A percentile compares a stretch with the other conserved stretches of the same genome.
Conservation (phyloP, 2,329 filamentous ascomycete species). For the Periconia macrospinosa region DNA sequence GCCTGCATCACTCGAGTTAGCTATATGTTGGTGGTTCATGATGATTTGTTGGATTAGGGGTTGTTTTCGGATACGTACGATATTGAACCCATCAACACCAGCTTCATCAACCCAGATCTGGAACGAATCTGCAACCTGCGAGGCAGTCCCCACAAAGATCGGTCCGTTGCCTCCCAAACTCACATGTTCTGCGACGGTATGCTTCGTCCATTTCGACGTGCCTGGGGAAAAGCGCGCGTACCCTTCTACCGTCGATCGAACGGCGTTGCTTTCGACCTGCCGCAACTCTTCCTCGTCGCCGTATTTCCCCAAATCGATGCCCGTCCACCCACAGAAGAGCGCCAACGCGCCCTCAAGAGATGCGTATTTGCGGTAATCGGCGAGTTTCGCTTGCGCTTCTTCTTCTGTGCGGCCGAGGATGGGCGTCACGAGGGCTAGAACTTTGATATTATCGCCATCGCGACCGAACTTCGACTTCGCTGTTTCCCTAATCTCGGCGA, state of each 20-base stretch:
- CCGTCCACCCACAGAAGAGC: conserved; percentile 75
- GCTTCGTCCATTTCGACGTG: conserved; percentile 71
- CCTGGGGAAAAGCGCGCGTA: conserved; percentile 61
- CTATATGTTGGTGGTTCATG: not conserved
- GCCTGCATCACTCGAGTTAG: conserved; percentile 38
- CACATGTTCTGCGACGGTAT: conserved; percentile 68
- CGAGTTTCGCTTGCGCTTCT: conserved; percentile 66
- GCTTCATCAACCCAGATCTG: conserved; percentile 69
- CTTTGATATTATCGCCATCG: conserved; percentile 65
- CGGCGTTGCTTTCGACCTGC: conserved; percentile 63
- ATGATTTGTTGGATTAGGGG: conserved; percentile 2
- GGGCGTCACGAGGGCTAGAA: conserved; percentile 67
- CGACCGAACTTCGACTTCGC: conserved; percentile 58
- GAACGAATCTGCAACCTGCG: conserved; percentile 67
- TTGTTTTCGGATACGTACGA: conserved; percentile 51
- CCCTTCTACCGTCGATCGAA: conserved; percentile 59
- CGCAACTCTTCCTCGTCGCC: conserved; percentile 65
- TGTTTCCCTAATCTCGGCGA: conserved; percentile 63
- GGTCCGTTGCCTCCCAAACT: conserved; percentile 69
- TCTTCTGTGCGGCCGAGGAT: conserved; percentile 67
- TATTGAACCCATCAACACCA: conserved; percentile 75
- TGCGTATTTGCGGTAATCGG: conserved; percentile 63
- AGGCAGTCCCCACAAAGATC: conserved; percentile 64
- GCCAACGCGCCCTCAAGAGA: conserved; percentile 68
- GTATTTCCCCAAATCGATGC: conserved; percentile 64